Base-by-base conservation (phyloP, 1,284 basidiomycete species). In the Rhodotorula glutinis region DNA sequence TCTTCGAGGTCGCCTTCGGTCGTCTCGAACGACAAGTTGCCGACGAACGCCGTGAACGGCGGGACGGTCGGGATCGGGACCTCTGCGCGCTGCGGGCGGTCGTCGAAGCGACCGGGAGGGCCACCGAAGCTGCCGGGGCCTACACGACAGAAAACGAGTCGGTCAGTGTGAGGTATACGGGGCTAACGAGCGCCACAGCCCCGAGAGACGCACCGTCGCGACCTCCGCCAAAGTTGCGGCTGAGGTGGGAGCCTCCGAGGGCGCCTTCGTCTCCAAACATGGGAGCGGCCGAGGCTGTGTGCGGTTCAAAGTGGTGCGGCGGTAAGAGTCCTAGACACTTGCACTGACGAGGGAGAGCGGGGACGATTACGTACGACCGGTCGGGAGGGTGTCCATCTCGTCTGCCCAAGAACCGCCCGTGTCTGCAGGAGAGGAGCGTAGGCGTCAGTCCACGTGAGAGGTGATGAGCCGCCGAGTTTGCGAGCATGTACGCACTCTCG, bases 31-130 rank as follows among this genome's bases (percentile, higher is more conserved):
- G 92, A 85, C 60, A 99, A 83, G 81, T 98, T 98, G 64, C 95
- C 96, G 73, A 98, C 84, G 75, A 93, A 98, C 13, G 91, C 94
- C 47, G 94, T 98, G 82, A 87, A 99, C 17, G 96, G 96, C 21
- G 96, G 92, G 70, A 87, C 86, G 57, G 90, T 90, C n/a, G 96
- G 96, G 46, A 98, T 81, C 40, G 96, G 94, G 21, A 98, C 82
- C 78, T 98, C 95, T 77, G 94, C 92, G 70, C 93, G 87, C 57
- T 85, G 83, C 69, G 86, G 83, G 30, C 80, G 78, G 40, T 76
- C 78, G 44, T 66, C 66, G 65, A 52, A 60, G n/a, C 66, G 49
- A 27, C 49, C 49, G 25, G 33, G 38, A 10, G 57, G 49, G 2
- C 49, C 57, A 19, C 57, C 57, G 21, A 52, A 59, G 5, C 57